Evolutionary conservation across 1,139 yeast species (phyloP).

Genomic region (Yamadazyma epiphylla): DNA sequence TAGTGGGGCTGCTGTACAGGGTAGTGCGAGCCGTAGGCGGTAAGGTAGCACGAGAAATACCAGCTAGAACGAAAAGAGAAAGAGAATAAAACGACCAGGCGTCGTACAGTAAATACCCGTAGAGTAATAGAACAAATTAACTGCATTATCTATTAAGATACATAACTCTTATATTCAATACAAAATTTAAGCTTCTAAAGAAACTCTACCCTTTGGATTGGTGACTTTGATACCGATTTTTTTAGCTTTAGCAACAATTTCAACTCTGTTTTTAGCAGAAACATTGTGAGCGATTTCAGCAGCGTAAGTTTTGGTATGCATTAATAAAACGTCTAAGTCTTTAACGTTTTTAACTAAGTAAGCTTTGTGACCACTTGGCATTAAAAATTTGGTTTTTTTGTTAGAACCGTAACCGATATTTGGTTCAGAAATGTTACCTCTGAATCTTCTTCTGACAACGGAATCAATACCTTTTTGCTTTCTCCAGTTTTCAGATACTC

Average conservation of each 20-base stretch:
- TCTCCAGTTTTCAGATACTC: slow-evolving; percentile 99
- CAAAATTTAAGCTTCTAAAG: slow-evolving; percentile 83
- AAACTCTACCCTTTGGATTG: slow-evolving; percentile 98
- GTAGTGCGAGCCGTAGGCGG: slow-evolving; percentile 19
- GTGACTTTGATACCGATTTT: slow-evolving; percentile 98
- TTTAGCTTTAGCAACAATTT: slow-evolving; percentile 94
- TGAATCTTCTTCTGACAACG: slow-evolving; percentile 99
- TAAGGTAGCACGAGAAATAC: no score
- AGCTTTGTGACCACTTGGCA: slow-evolving; percentile 98
- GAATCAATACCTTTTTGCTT: slow-evolving; percentile 99
- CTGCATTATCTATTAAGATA: background rate
- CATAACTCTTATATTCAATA: slow-evolving; percentile 1
- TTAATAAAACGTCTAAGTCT: slow-evolving; percentile 92
- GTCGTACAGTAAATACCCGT: no score
- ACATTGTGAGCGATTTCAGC: slow-evolving; percentile 99
- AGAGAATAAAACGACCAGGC: no score
- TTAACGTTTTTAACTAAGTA: slow-evolving; percentile 88
- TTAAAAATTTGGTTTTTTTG: slow-evolving; percentile 96
- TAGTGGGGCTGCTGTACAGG: slow-evolving; percentile 30
- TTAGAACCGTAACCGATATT: slow-evolving; percentile 99
- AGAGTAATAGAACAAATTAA: no score
- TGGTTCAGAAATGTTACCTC: slow-evolving; percentile 99
- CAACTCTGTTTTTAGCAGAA: slow-evolving; percentile 97
- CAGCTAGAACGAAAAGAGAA: no score
- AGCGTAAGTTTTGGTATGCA: slow-evolving; percentile 98